Percentiles rank a stretch among this genome's conserved stretches.
These are phyloP conservation scores for Carpinus viminea DNA, from an alignment of 306 rosid species.

Conservation along the genomic window DNA sequence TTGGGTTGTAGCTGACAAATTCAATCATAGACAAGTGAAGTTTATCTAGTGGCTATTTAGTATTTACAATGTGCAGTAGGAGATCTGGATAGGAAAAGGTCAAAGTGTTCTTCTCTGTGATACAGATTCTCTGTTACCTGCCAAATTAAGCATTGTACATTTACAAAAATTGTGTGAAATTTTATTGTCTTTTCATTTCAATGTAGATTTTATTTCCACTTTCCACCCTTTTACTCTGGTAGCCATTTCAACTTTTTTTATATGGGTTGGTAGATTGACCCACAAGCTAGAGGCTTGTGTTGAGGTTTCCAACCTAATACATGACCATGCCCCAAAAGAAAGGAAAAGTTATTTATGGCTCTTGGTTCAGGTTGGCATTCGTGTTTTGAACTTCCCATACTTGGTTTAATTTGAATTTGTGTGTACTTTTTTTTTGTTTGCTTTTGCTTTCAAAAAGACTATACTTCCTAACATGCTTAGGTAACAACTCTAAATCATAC, in stretches of 20 bases:
- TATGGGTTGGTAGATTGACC: neutral
- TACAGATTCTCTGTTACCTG: neutral
- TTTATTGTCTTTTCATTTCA: neutral
- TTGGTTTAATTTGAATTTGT: neutral
- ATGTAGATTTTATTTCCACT: neutral
- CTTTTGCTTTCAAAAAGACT: neutral
- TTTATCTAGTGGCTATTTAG: slow-evolving; percentile 1
- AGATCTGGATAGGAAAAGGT: slow-evolving; percentile 16
- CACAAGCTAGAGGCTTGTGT: neutral
- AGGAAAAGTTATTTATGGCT: neutral
- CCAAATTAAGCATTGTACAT: neutral
- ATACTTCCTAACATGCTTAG: neutral
- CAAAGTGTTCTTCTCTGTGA: neutral
- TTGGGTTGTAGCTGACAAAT: neutral
- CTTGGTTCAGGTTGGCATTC: neutral
- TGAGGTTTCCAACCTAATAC: neutral
- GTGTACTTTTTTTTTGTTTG: neutral
- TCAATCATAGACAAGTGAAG: neutral
- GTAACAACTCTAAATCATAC: neutral
- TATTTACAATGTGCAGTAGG: neutral
- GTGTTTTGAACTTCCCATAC: neutral
- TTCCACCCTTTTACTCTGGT: neutral
- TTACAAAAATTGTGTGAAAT: neutral
- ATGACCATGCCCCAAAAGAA: neutral
- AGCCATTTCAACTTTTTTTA: slow-evolving; percentile 8